Evolutionary conservation across 2,329 filamentous ascomycete genomes (phyloP).

Genomic region (Ilyonectria sp.): DNA sequence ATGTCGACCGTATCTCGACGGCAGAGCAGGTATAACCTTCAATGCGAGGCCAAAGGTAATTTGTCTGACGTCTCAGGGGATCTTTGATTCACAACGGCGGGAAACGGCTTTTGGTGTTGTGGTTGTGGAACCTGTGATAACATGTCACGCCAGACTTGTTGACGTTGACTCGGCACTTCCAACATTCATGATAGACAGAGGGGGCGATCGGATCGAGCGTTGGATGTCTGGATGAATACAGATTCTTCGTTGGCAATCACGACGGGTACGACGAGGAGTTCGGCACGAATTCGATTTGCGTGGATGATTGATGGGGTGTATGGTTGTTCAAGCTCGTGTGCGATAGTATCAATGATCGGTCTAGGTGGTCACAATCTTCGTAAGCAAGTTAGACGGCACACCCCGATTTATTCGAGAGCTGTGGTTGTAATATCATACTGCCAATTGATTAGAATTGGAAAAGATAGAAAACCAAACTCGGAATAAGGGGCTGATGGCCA

Average conservation of each 20-base stretch:
- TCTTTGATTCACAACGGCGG: conserved; percentile 29
- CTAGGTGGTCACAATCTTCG: background rate
- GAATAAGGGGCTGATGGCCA: background rate
- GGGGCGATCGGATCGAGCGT: conserved; percentile 10
- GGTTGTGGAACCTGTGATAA: conserved; percentile 32
- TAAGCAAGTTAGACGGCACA: background rate
- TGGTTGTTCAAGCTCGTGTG: background rate
- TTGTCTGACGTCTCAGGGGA: conserved; percentile 24
- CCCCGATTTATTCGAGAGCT: background rate
- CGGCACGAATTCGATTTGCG: conserved; percentile 15
- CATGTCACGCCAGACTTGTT: conserved; percentile 3
- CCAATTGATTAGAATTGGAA: background rate
- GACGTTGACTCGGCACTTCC: conserved; percentile 34
- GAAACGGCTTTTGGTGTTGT: conserved; percentile 38
- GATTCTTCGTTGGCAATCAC: conserved; percentile 20
- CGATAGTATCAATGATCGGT: background rate
- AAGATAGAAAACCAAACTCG: background rate
- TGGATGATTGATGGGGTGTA: background rate
- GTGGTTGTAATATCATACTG: background rate
- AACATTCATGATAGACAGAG: conserved; percentile 21
- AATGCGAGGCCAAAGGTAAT: background rate
- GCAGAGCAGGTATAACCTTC: conserved; percentile 14
- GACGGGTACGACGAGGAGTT: conserved; percentile 3
- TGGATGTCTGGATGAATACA: background rate
- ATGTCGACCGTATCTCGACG: conserved; percentile 6